These are phyloP conservation scores for Gautieria morchelliformis DNA, from an alignment of 768 basidiomycete species.

Conservation along the genomic window DNA sequence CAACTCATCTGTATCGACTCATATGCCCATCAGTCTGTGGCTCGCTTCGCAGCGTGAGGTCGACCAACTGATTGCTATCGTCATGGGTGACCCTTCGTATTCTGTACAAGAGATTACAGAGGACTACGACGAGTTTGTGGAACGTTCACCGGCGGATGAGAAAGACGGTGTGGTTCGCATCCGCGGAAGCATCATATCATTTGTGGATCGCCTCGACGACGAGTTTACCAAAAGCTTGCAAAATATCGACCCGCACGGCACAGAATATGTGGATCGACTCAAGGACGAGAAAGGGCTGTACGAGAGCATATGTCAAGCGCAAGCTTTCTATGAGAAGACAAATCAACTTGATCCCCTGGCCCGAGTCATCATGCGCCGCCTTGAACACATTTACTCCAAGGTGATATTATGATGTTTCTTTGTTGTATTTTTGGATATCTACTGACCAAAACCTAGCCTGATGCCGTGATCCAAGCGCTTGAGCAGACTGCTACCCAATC, in stretches of 20 bases:
- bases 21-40: conserved; percentile 95
- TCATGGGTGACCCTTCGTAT: conserved; percentile 64
- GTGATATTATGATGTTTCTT: conserved; percentile 31
- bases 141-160: conserved; percentile 69
- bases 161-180: conserved; percentile 71
- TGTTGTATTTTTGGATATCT: conserved; percentile 6
- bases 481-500: conserved; percentile 58
- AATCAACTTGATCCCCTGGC: conserved; percentile 69
- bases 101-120: conserved; percentile 77
- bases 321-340: conserved; percentile 82
- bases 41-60: conserved; percentile 77
- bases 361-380: conserved; percentile 85
- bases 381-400: conserved; percentile 99
- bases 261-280: conserved; percentile 95
- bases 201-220: conserved; percentile 93
- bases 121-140: conserved; percentile 86
- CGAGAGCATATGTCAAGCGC: conserved; percentile 84
- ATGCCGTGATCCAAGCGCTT: conserved; percentile 83
- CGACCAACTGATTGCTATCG: conserved; percentile 75
- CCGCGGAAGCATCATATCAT: conserved; percentile 92
- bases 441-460: conserved; percentile 49
- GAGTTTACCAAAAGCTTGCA: conserved; percentile 97
- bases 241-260: conserved; percentile 97
- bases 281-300: conserved; percentile 95
- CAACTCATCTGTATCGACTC: conserved; percentile 73